A percentile compares a stretch with the other conserved stretches of the same genome.
phyloP scores from a whole-genome alignment of 2,329 filamentous ascomycete species.

The Triangularia setosa region DNA sequence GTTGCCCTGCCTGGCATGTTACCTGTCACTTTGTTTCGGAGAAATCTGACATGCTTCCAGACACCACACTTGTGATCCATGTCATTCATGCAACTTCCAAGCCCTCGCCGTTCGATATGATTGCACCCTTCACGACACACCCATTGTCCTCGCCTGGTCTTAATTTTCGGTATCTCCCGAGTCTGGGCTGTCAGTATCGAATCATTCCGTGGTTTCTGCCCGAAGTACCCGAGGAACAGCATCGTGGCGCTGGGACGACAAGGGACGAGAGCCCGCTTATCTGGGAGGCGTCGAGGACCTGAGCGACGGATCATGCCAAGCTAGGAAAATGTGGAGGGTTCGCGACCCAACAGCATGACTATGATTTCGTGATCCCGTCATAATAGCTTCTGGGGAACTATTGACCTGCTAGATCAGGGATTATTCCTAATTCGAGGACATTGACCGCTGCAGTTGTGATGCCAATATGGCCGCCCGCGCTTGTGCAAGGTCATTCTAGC shows the following conservation, averaged over 20 bases:
- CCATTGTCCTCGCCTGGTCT: not conserved
- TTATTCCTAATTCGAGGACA: not conserved
- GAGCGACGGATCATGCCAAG: not conserved
- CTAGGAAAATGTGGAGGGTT: not conserved
- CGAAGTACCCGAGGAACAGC: not conserved
- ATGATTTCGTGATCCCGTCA: not conserved
- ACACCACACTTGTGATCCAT: not conserved
- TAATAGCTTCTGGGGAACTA: not conserved
- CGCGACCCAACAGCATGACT: not conserved
- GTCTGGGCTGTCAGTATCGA: not conserved
- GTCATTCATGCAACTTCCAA: not conserved
- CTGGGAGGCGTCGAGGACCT: not conserved
- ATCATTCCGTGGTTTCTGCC: not conserved
- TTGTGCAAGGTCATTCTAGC: not conserved
- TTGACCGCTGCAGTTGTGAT: not conserved
- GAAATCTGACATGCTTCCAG: not conserved
- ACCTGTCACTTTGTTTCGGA: not conserved
- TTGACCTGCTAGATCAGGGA: not conserved
- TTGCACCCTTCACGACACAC: not conserved
- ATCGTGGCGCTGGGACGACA: not conserved
- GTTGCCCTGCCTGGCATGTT: not conserved
- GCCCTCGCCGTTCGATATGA: not conserved
- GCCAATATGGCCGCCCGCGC: not conserved
- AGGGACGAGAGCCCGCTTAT: not conserved
- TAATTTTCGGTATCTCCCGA: not conserved